Base-by-base conservation (phyloP, 768 basidiomycete genomes). In the Pulveroboletus ravenelii region DNA sequence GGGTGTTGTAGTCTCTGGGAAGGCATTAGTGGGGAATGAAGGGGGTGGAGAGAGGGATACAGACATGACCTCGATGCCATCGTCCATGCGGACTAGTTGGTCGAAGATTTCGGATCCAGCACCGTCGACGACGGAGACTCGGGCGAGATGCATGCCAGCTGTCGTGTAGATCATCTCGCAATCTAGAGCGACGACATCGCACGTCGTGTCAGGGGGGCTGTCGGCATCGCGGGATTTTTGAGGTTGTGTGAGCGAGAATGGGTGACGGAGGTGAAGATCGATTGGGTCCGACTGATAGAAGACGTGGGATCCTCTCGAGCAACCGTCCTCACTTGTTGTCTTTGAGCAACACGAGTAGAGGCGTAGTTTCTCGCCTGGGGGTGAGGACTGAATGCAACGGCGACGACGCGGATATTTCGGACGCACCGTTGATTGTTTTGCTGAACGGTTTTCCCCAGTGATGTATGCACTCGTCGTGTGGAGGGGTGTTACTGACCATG, bases 161-260 rank as follows among this genome's bases (percentile, higher is more conserved):
- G 94, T 97, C 0, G 92, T 89, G 70, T 94, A 93, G 9, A 97
- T 77, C 89, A 98, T 93, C 69, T 99, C 96, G 63, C 96, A 98
- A 66, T 99, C 96, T 44, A 98, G 73, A 0, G 91, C 91, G 6
- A 85, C 89, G 5, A 97, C 79, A 50, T 93, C 89, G 40, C 91
- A 70, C 1, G 78, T 72, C 2, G 71, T 66, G 45, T 72, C 71
- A 1, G 60, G 40, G 46, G 47, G 9, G 14, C 31, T 20, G 18
- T 49, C 39, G 9, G n/a, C 48, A 27, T 48, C 45, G 41, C 25
- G 4, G 25, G 48, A 36, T 15, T 49, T 48, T 3, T 57, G 54
- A 4, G 63, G 54, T 8, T 70, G 62, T 18, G 76, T 70, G 60
- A 67, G 40, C 32, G 91, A 81, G 69, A 93, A 96, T 0, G 85